These are phyloP conservation scores for Phaeoacremonium minimum DNA, from an alignment of 2,329 filamentous ascomycete species.

Conservation along the genomic window DNA sequence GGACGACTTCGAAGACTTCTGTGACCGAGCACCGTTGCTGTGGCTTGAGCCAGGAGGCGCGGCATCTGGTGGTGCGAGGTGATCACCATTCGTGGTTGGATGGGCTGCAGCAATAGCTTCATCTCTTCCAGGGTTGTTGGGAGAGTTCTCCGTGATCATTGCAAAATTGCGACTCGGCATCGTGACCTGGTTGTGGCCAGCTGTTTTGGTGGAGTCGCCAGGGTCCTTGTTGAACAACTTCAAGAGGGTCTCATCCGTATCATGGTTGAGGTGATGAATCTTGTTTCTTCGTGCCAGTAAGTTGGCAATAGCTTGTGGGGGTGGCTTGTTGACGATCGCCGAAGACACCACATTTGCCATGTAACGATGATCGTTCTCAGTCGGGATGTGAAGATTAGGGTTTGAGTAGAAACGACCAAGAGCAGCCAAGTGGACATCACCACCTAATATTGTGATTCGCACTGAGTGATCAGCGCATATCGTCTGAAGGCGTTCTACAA, in stretches of 20 bases:
- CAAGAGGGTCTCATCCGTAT: conserved; percentile 91
- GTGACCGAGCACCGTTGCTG: conserved; percentile 7
- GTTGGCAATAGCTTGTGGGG: conserved; percentile 82
- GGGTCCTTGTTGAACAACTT: conserved; percentile 90
- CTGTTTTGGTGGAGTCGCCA: conserved; percentile 69
- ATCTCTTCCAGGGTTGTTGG: conserved; percentile 32
- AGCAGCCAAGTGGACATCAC: conserved; percentile 89
- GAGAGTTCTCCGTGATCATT: conserved; percentile 83
- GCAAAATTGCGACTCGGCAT: conserved; percentile 95
- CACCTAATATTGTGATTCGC: conserved; percentile 86
- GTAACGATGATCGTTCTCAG: conserved; percentile 83
- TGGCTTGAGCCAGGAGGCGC: conserved; percentile 13
- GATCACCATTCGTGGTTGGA: conserved; percentile 2
- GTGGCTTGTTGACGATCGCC: conserved; percentile 92
- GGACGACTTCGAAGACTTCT: conserved; percentile 1
- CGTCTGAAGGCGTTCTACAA: conserved; percentile 78
- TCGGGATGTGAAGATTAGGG: conserved; percentile 70
- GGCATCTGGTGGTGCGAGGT: conserved; percentile 1
- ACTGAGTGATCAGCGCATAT: conserved; percentile 56
- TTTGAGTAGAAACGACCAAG: conserved; percentile 94
- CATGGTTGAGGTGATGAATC: conserved; percentile 60
- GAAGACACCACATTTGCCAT: conserved; percentile 95
- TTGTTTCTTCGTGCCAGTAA: conserved; percentile 87
- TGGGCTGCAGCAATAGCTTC: conserved; percentile 4
- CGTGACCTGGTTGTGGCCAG: conserved; percentile 74